Evolutionary conservation across 2,329 filamentous ascomycete species (phyloP), one percentile per base, ranked within the genome.

Genomic region (Teratosphaeria viscida): DNA sequence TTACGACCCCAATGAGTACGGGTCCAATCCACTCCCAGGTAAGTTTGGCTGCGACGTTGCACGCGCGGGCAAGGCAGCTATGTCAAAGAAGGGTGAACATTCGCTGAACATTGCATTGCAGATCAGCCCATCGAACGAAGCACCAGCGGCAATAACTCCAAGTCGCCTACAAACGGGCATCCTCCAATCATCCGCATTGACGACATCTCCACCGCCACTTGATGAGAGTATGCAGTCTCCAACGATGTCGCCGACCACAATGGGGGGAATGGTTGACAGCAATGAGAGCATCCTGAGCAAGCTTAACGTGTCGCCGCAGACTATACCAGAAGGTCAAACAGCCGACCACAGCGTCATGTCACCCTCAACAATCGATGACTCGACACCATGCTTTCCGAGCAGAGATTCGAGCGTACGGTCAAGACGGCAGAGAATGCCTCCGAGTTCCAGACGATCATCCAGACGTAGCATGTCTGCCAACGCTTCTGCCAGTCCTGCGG

Each of bases 121-220:
- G 67, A 64, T 64, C 60, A 66, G 59, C 65, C 63, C 54, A 60
- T 67, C 52, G 57, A 62, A 58, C 61, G 67, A 54, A 62, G 62
- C 35, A 35, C 57, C 55, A 66, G 64, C 59, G 61, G 67, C 27
- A 56, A 60, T 43, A 57, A 63, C 52, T 47, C 35, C 49, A 52
- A 27, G 19, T 49, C 55, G 37, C 26, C 29, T 32, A 32, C 57
- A 35, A 54, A 57, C 61, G 61, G 65, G 55, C 60, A 62, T 63
- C 54, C 71, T 62, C 69, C 69, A 59, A 67, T 70, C 66, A 72
- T 72, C 66, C 66, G 66, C 55, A 69, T 72, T 64, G 64, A 70
- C 60, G 61, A 70, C 63, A 60, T 70, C 64, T 62, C 67, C 62
- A 53, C 19, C 43, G 19, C 61, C 55, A 35, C 34, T 29, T 57